A percentile compares a stretch with the other conserved stretches of the same genome.
Conservation (phyloP, 352 stramenopile genomes). For the Phytophthora macrochlamydospora region DNA sequence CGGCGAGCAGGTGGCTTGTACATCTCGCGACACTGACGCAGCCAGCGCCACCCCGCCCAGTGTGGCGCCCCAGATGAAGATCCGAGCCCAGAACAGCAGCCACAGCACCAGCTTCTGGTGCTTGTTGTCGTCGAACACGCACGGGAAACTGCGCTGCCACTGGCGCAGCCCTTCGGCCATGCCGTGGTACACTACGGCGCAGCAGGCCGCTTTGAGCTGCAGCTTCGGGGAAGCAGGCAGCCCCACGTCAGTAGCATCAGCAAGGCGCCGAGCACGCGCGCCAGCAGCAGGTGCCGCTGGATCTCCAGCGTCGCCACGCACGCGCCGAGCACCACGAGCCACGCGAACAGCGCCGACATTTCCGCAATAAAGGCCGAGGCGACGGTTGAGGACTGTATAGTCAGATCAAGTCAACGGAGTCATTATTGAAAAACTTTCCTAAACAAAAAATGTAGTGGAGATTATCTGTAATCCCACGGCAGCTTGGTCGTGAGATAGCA, state of each 20-base stretch:
- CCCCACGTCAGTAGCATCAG: conserved; percentile 49
- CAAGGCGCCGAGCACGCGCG: conserved; percentile 41
- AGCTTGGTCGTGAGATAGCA: no score
- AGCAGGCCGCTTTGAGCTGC: conserved; percentile 54
- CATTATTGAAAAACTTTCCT: no score
- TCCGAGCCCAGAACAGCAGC: conserved; percentile 60
- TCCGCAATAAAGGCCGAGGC: background rate
- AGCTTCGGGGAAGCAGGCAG: conserved; percentile 33
- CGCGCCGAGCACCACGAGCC: conserved; percentile 53
- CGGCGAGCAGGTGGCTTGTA: background rate
- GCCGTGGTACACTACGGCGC: conserved; percentile 49
- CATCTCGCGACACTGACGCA: background rate
- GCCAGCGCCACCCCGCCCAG: conserved; percentile 35
- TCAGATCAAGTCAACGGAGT: no score
- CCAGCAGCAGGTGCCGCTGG: conserved; percentile 50
- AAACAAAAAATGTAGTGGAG: no score
- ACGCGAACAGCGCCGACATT: conserved; percentile 36
- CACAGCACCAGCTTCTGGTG: conserved; percentile 49
- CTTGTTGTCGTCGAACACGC: conserved; percentile 33
- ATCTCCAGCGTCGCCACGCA: conserved; percentile 70
- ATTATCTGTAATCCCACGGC: no score
- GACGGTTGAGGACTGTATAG: background rate
- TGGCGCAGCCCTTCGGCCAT: conserved; percentile 38
- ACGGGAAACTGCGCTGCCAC: conserved; percentile 43
- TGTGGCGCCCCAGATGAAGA: conserved; percentile 68